These are phyloP conservation scores for Podila clonocystis DNA, from an alignment of 192 early-diverging fungal species.

Conservation along the genomic window DNA sequence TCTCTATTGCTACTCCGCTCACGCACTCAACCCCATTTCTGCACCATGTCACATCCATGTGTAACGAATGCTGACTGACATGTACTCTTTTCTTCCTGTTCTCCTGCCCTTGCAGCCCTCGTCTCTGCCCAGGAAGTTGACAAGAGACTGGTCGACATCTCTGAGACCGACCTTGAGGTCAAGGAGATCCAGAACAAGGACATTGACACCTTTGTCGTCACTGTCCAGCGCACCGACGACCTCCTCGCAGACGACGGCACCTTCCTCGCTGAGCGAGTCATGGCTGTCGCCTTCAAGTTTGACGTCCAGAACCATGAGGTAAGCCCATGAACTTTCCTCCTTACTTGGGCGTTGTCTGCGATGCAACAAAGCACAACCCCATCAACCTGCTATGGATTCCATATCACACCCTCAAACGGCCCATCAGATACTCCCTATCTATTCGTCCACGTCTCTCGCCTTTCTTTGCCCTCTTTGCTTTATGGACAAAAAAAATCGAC, in stretches of 20 bases:
- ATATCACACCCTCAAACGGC: neutral
- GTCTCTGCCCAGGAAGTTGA: constrained; percentile 42
- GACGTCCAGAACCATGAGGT: constrained; percentile 64
- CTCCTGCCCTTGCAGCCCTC: constrained; percentile 12
- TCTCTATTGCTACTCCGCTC: constrained; percentile 1
- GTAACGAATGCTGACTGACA: neutral
- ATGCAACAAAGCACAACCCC: no score
- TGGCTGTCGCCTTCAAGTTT: constrained; percentile 68
- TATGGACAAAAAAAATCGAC: neutral
- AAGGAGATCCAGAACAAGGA: constrained; percentile 38
- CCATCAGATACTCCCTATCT: neutral
- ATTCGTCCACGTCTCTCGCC: neutral
- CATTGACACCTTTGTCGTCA: constrained; percentile 62
- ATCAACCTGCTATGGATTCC: no score
- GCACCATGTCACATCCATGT: no score
- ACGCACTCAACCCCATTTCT: neutral
- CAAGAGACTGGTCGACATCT: constrained; percentile 51
- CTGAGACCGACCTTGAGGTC: constrained; percentile 45
- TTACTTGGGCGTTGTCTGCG: neutral
- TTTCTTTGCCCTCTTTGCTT: neutral
- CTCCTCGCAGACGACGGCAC: constrained; percentile 65
- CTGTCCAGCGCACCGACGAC: constrained; percentile 65
- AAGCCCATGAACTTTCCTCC: constrained; percentile 1
- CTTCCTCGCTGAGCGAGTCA: constrained; percentile 64
- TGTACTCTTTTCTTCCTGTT: neutral